phyloP scores from a whole-genome alignment of 2,329 filamentous ascomycete species.

The Xylaria sp. region DNA sequence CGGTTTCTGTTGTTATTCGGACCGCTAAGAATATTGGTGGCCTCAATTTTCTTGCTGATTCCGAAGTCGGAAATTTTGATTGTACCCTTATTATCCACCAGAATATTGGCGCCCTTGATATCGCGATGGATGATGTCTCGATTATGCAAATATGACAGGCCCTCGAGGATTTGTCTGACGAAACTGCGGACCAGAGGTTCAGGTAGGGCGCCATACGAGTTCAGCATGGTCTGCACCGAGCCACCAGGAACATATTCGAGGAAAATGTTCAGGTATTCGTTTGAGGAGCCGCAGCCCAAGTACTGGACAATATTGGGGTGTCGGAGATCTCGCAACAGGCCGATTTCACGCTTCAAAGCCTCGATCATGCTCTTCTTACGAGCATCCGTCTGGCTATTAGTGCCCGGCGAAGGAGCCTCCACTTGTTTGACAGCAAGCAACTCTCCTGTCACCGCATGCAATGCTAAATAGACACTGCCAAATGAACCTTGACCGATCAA shows the following conservation, averaged over 20 bases:
- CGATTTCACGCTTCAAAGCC: slow-evolving; percentile 93
- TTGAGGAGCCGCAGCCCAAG: slow-evolving; percentile 86
- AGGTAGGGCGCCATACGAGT: slow-evolving; percentile 91
- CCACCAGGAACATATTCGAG: slow-evolving; percentile 97
- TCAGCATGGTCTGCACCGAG: slow-evolving; percentile 96
- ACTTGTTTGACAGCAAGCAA: slow-evolving; percentile 98
- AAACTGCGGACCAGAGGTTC: slow-evolving; percentile 95
- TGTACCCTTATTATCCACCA: slow-evolving; percentile 97
- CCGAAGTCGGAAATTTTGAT: slow-evolving; percentile 99
- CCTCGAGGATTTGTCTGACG: slow-evolving; percentile 88
- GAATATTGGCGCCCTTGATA: slow-evolving; percentile 97
- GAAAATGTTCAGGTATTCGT: slow-evolving; percentile 96
- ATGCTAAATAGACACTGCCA: slow-evolving; percentile 87
- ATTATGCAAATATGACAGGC: slow-evolving; percentile 87
- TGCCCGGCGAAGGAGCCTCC: slow-evolving; percentile 73
- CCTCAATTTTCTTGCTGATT: slow-evolving; percentile 96
- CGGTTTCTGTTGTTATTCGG: slow-evolving; percentile 63
- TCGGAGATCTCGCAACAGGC: slow-evolving; percentile 84
- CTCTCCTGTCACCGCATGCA: slow-evolving; percentile 94
- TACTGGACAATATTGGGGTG: slow-evolving; percentile 98
- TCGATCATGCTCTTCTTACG: slow-evolving; percentile 98
- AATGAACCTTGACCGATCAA: slow-evolving; percentile 96
- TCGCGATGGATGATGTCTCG: slow-evolving; percentile 97
- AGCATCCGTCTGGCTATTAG: slow-evolving; percentile 74
- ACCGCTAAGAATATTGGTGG: slow-evolving; percentile 71